Evolutionary conservation across 805 yeast species (phyloP), one percentile per base, ranked within the genome.

Genomic region (Scheffersomyces lignosus): DNA sequence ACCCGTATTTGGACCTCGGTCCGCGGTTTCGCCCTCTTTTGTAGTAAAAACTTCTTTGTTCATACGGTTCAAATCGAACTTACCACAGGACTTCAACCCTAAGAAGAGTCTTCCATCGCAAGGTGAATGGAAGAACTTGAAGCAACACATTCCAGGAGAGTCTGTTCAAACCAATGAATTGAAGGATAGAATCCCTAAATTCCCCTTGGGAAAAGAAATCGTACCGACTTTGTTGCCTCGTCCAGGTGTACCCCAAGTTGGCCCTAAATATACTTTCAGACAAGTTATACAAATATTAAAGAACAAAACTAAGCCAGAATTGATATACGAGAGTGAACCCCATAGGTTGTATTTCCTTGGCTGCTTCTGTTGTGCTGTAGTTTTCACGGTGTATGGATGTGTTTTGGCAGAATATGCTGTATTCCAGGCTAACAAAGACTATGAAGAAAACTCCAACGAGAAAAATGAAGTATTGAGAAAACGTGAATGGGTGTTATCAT

Each of bases 251-350:
- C 96, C 96, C 7, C 75, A 80, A 24, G 85, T 86, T 2, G 78
- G 83, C 1, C 71, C 73, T 25, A 54, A 64, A 34, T 60, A 75
- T 52, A 68, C 79, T 4, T 75, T 87, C 45, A 63, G 77, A 5
- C 82, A 82, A 54, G 80, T 87, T 62, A 65, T 83, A 48, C 73
- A 73, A 38, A 71, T 76, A 8, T 62, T 87, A 42, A 66, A 73
- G 41, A 62, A 65, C 27, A 77, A 81, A 47, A 62, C 60, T 9
- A 71, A 74, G 32, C 91, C 91, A 1, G 95, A 86, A 51, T 65
- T 87, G 36, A 71, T 87, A 29, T 87, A 87, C 60, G 91, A 86
- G 66, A 79, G 89, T 17, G 95, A 87, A 60, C 86, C 93, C 0
- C 95, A 87, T 54, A 67, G 84, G 38, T 66, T 85, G 22, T 87